Percentiles rank a stretch among this genome's conserved stretches.
Conservation (phyloP, 805 yeast genomes). For the Wickerhamiella hasegawae region DNA sequence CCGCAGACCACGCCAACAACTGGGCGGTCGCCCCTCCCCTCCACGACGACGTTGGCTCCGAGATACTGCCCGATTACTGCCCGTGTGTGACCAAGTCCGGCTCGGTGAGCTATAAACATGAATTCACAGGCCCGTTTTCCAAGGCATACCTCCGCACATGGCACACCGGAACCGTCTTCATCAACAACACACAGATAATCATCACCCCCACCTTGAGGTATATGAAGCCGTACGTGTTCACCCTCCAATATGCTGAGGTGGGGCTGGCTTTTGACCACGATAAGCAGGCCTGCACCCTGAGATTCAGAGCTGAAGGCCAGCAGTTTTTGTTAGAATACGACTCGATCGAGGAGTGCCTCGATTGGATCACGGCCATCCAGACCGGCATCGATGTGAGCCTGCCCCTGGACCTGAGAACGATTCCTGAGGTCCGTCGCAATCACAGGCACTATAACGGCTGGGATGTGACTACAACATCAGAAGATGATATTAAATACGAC, state of each 20-base stretch:
- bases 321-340: slow-evolving; percentile 59
- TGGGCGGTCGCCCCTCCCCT: no score
- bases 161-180: slow-evolving; percentile 51
- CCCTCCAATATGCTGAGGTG: slow-evolving; percentile 67
- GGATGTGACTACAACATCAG: no score
- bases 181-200: slow-evolving; percentile 82
- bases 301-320: slow-evolving; percentile 70
- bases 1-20: no score
- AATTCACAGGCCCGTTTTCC: slow-evolving; percentile 67
- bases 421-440: slow-evolving; percentile 66
- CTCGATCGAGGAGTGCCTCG: slow-evolving; percentile 47
- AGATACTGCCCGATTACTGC: no score
- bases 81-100: no score
- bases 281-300: slow-evolving; percentile 28
- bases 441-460: slow-evolving; percentile 31
- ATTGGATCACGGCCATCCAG: slow-evolving; percentile 60
- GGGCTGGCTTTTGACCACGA: slow-evolving; percentile 80
- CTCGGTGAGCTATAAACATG: no score
- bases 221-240: slow-evolving; percentile 24
- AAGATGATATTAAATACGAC: no score
- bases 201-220: no score
- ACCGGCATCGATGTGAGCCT: slow-evolving; percentile 68
- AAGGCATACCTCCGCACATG: slow-evolving; percentile 51
- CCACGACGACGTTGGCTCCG: no score
- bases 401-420: slow-evolving; percentile 48